phyloP scores from a whole-genome alignment of 164 flowering plant species.

The Brasenia schreberi region DNA sequence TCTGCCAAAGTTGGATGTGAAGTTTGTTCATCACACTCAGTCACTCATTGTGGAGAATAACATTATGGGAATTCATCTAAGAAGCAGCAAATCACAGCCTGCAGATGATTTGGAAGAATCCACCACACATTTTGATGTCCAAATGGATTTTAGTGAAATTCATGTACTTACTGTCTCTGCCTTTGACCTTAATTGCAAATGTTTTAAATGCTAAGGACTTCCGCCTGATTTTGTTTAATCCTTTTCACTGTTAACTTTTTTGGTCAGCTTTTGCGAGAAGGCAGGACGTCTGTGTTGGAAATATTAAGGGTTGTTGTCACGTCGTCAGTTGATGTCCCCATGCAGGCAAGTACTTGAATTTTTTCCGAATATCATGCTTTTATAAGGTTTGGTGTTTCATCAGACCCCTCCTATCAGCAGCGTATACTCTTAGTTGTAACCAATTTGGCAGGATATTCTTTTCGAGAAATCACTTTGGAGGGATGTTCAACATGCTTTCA shows the following conservation, averaged over 20 bases:
- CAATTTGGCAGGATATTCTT: too few species aligned
- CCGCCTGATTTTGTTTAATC: not conserved
- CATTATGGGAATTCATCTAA: conserved; percentile 74
- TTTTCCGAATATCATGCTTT: not conserved
- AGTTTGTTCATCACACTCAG: conserved; percentile 45
- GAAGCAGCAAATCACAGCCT: conserved; percentile 54
- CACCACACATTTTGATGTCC: conserved; percentile 69
- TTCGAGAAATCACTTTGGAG: too few species aligned
- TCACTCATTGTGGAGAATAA: conserved; percentile 57
- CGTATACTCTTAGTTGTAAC: too few species aligned
- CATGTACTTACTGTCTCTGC: conserved; percentile 46
- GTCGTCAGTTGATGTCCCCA: conserved; percentile 59
- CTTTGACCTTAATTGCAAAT: not conserved
- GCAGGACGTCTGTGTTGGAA: conserved; percentile 63
- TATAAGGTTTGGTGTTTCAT: not conserved
- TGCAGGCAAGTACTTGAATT: conserved; percentile 35
- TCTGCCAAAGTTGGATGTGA: conserved; percentile 76
- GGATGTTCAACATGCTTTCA: too few species aligned
- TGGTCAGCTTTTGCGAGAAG: conserved; percentile 79
- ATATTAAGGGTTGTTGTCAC: conserved; percentile 69
- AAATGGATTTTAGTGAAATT: conserved; percentile 92
- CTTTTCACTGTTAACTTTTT: conserved; percentile 3
- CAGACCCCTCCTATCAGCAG: too few species aligned
- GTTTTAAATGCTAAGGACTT: not conserved
- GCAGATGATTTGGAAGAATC: conserved; percentile 79